phyloP scores from a whole-genome alignment of 2,329 filamentous ascomycete genomes.

The Clathrospora elynae region DNA sequence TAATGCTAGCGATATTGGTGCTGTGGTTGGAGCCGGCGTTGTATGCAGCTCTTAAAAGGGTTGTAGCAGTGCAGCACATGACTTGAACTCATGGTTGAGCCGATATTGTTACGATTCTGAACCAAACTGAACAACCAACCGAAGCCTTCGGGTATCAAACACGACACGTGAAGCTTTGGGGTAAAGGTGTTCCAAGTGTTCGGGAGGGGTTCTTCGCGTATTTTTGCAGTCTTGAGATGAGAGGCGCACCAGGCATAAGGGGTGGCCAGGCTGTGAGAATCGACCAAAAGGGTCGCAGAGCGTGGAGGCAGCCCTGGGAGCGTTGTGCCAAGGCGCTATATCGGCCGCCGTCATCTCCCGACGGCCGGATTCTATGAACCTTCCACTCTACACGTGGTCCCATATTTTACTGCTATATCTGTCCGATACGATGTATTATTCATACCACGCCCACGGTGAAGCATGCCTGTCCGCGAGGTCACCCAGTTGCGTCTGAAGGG shows the following conservation, averaged over 20 bases:
- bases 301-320: constrained; percentile 1
- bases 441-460: constrained; percentile 17
- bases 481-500: constrained; percentile 36
- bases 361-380: background rate
- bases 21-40: no score
- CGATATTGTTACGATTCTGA: no score
- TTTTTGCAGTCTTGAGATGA: constrained; percentile 8
- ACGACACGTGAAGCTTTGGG: no score
- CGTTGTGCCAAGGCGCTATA: background rate
- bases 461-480: constrained; percentile 38
- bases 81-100: no score
- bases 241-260: constrained; percentile 6
- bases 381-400: constrained; percentile 1
- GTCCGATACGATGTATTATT: constrained; percentile 29
- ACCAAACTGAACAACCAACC: no score
- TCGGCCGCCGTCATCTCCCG: background rate
- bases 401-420: constrained; percentile 31
- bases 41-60: no score
- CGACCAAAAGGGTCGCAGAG: background rate
- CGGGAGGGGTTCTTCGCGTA: no score
- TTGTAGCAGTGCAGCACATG: no score
- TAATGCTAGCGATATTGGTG: no score
- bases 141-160: no score
- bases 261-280: constrained; percentile 5
- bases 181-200: no score